A percentile compares a stretch with the other conserved stretches of the same genome.
phyloP scores from a whole-genome alignment of 1,139 yeast genomes.

The Suhomyces bolitotheri region DNA sequence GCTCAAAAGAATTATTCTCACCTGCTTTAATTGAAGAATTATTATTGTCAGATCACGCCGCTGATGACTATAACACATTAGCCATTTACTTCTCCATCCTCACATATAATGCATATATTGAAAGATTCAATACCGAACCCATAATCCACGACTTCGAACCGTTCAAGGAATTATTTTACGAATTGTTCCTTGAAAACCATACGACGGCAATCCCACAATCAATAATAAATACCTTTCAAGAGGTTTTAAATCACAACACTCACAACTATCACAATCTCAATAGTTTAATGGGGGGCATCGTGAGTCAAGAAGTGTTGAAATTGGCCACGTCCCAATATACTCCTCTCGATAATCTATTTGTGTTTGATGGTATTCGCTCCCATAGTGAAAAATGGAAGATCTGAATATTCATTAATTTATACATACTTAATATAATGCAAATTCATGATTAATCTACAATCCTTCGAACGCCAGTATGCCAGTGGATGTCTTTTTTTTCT shows the following conservation, averaged over 20 bases:
- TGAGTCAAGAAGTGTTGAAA: conserved; percentile 73
- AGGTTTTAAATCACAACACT: conserved; percentile 32
- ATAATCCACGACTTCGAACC: conserved; percentile 20
- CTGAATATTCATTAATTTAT: conserved; percentile 12
- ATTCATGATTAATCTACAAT: conserved; percentile 37
- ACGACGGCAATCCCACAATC: conserved; percentile 15
- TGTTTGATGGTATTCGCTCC: conserved; percentile 67
- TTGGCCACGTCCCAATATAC: conserved; percentile 62
- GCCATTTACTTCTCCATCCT: conserved; percentile 40
- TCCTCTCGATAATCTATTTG: conserved; percentile 65
- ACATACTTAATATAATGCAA: not conserved
- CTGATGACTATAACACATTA: conserved; percentile 24
- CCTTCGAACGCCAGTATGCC: conserved; percentile 68
- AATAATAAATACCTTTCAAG: conserved; percentile 24
- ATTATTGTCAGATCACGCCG: conserved; percentile 18
- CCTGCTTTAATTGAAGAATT: conserved; percentile 19
- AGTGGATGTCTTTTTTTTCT: conserved; percentile 45
- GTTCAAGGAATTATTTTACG: conserved; percentile 21
- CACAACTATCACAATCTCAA: conserved; percentile 34
- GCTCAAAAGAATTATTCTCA: conserved; percentile 27
- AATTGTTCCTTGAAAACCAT: conserved; percentile 12
- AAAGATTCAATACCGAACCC: conserved; percentile 21
- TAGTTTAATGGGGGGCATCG: conserved; percentile 70
- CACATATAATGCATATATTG: conserved; percentile 28
- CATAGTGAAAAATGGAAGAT: conserved; percentile 53